Evolutionary conservation across 352 stramenopile genomes (phyloP).

Genomic region (Globisporangium megalacanthum): DNA sequence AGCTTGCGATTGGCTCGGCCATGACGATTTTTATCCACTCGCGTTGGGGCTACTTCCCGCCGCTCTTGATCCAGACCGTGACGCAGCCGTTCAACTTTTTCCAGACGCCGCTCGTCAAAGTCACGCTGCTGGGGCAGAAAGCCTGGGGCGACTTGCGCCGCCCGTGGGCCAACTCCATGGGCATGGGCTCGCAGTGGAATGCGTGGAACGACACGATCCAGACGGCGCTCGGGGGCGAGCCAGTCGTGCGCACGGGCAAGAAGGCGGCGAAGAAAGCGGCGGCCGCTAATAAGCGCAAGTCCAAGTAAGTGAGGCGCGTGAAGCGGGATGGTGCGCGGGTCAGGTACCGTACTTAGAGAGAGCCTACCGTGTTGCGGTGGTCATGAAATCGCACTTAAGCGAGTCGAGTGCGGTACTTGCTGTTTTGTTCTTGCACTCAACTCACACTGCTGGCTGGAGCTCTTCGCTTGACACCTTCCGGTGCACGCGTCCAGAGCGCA

Average conservation of each 20-base stretch:
- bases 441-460: constrained; percentile 18
- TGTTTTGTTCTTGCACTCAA: not conserved
- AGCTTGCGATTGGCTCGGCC: constrained; percentile 58
- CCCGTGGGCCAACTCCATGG: constrained; percentile 59
- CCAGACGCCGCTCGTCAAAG: constrained; percentile 57
- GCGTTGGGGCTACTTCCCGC: constrained; percentile 79
- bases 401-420: not conserved
- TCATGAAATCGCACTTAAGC: not conserved
- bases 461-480: constrained; percentile 39
- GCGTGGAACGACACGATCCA: constrained; percentile 80
- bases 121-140: constrained; percentile 52
- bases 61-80: constrained; percentile 74
- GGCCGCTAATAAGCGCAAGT: constrained; percentile 51
- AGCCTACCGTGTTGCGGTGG: constrained; percentile 10
- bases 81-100: constrained; percentile 76
- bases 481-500: constrained; percentile 35
- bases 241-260: constrained; percentile 43
- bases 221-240: constrained; percentile 54
- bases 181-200: constrained; percentile 63
- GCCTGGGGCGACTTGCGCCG: constrained; percentile 76
- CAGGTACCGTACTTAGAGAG: not conserved
- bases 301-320: constrained; percentile 30
- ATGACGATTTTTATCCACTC: constrained; percentile 72
- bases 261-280: constrained; percentile 60
- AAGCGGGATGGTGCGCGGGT: too few relatives aligned